phyloP scores from a whole-genome alignment of 441 rosid genomes.

The Populus hybrid region DNA sequence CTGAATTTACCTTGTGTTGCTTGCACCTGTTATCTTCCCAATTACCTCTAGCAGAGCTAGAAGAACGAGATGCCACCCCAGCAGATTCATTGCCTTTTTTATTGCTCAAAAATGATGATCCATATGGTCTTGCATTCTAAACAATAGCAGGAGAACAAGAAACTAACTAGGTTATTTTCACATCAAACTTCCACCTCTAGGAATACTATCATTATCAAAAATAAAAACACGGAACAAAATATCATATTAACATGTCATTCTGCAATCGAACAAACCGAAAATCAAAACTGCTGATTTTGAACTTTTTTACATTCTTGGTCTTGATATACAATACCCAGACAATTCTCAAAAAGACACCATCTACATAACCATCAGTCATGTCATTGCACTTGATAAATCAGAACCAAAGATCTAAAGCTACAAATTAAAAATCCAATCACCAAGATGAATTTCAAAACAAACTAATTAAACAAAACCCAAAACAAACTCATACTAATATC shows the following conservation, averaged over 20 bases:
- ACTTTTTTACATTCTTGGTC: background rate
- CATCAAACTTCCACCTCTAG: background rate
- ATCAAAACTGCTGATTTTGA: background rate
- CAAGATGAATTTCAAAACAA: background rate
- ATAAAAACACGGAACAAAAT: background rate
- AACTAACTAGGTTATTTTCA: background rate
- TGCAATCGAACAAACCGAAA: background rate
- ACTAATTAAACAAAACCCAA: background rate
- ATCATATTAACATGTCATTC: background rate
- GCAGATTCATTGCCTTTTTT: slow-evolving; percentile 21
- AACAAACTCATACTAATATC: background rate
- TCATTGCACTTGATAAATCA: background rate
- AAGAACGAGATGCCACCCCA: slow-evolving; percentile 15
- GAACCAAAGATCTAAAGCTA: background rate
- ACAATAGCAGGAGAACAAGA: slow-evolving; percentile 15
- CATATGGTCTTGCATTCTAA: slow-evolving; percentile 28
- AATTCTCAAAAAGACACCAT: background rate
- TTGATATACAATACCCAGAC: background rate
- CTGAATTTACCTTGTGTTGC: slow-evolving; percentile 19
- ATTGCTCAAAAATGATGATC: slow-evolving; percentile 23
- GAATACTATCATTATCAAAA: background rate
- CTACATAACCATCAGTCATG: background rate
- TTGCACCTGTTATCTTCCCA: slow-evolving; percentile 24
- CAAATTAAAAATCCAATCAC: background rate
- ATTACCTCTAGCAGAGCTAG: slow-evolving; percentile 24